Evolutionary conservation across 169 alveolate species (phyloP), one percentile per base, ranked within the genome.

Genomic region (Cryptosporidium meleagridis): DNA sequence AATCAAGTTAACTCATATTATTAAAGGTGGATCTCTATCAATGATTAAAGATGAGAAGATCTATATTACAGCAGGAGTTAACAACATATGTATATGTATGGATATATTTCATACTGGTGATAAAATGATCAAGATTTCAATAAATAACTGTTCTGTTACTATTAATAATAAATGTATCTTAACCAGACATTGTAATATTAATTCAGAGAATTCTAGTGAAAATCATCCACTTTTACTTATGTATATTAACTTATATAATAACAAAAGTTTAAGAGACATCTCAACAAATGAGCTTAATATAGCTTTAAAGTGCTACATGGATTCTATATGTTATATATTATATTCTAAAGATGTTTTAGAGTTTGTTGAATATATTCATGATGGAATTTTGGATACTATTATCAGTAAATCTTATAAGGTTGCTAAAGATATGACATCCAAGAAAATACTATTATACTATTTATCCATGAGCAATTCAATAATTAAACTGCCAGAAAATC

Each of bases 21-120:
- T 80, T 33, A 80, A 65, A 65, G 89, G 89, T 7, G 89, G 89
- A 8, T 80, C 89, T 65, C 23, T 80, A 12, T 44, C 89, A 1
- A 59, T 80, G 48, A 65, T 80, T 23, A 59, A 65, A 65, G 89
- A 80, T 62, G 75, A 80, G 41, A 65, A 62, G 29, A 37, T 65
- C 4, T 80, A 62, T 26, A 59, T 80, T 26, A 80, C 75, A 16
- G 70, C 70, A 26, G 89, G 89, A 39, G 59, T 80, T 21, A 59
- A 67, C 16, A 65, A 80, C 62, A 80, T 80, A 21, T 59, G 80
- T 65, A 23, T 80, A 37, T 59, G 80, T 39, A 23, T 80, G 48
- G 89, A 80, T 80, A 37, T 37, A 16, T 80, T 35, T 67, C 5
- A 26, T 80, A 80, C 89, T 21, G 89, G 89, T 7, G 89, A 80